Percentiles rank a stretch among this genome's conserved stretches.
Conservation (phyloP, 768 basidiomycete species). For the Xerocomellus intermedius region DNA sequence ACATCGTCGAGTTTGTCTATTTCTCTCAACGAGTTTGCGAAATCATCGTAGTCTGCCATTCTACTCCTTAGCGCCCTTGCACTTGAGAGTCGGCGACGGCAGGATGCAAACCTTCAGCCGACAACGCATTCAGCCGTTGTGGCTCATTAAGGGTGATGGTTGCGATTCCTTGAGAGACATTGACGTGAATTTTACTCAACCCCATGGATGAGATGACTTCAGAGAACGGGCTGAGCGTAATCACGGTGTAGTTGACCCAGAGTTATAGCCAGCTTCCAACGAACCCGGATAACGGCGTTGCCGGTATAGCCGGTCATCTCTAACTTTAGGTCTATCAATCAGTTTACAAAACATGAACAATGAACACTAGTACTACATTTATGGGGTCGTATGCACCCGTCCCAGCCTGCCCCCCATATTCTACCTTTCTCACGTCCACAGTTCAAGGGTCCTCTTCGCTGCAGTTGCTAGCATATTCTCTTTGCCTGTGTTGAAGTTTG, state of each 20-base stretch:
- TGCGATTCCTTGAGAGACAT: constrained; percentile 57
- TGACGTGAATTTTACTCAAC: constrained; percentile 42
- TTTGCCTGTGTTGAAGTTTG: constrained; percentile 32
- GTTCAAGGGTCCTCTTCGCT: constrained; percentile 43
- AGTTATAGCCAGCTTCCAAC: not conserved
- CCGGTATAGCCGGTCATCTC: constrained; percentile 8
- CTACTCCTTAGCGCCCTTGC: not conserved
- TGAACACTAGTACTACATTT: constrained; percentile 3
- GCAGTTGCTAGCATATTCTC: constrained; percentile 36
- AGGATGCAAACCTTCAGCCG: constrained; percentile 42
- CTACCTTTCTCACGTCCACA: constrained; percentile 31
- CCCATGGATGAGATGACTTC: constrained; percentile 26
- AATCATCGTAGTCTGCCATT: constrained; percentile 55
- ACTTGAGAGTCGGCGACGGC: not conserved
- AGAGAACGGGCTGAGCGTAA: too few relatives aligned
- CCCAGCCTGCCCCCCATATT: not conserved
- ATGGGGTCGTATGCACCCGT: not conserved
- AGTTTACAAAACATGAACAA: not conserved
- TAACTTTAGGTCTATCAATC: not conserved
- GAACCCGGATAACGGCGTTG: not conserved
- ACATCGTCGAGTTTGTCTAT: constrained; percentile 63
- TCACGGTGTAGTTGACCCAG: too few relatives aligned
- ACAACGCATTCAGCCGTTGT: constrained; percentile 57
- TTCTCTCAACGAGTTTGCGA: constrained; percentile 55
- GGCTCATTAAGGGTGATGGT: constrained; percentile 69